Percentiles rank a stretch among this genome's conserved stretches.
phyloP scores from a whole-genome alignment of 176 grass and related monocot species.

The Musa schizocarpa region DNA sequence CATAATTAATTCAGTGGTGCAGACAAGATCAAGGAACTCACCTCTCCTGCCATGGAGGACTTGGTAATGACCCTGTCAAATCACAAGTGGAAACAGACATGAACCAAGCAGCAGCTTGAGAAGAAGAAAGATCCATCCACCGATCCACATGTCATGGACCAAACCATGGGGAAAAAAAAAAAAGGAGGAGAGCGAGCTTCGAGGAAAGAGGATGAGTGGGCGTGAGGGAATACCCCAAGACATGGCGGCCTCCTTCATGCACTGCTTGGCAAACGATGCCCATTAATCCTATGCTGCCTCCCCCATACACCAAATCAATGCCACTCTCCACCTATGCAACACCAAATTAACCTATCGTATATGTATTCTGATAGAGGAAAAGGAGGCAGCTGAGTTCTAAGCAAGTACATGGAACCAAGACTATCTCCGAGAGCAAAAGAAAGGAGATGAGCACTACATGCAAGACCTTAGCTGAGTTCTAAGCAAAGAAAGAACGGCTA shows the following conservation, averaged over 20 bases:
- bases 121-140: neutral
- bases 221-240: conserved; percentile 53
- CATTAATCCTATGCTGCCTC: conserved; percentile 95
- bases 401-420: neutral
- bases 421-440: neutral
- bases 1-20: conserved; percentile 3
- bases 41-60: conserved; percentile 80
- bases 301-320: conserved; percentile 96
- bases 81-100: conserved; percentile 7
- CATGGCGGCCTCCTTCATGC: conserved; percentile 96
- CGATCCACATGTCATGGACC: neutral
- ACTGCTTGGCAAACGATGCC: conserved; percentile 90
- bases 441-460: neutral
- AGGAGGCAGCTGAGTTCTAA: neutral
- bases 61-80: conserved; percentile 67
- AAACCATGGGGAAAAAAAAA: neutral
- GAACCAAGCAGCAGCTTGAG: neutral
- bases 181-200: too few relatives aligned
- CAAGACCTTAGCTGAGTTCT: neutral
- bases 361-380: neutral
- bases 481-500: neutral
- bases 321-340: conserved; percentile 63
- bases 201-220: neutral
- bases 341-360: neutral
- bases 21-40: conserved; percentile 24